phyloP scores from a whole-genome alignment of 2,329 filamentous ascomycete species.

The Helicocarpus griseus region DNA sequence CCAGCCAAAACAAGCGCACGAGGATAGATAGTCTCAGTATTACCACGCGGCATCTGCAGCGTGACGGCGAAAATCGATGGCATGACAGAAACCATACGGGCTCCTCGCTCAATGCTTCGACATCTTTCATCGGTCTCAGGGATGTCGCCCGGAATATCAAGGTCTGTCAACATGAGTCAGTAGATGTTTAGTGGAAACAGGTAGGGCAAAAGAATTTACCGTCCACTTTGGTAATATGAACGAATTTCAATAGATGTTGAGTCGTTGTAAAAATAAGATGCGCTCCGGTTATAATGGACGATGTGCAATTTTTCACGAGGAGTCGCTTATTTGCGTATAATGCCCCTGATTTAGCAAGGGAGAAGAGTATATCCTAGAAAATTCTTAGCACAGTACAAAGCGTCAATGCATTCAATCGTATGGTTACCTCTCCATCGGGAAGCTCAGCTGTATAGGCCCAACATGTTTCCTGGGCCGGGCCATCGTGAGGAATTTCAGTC shows the following conservation, averaged over 20 bases:
- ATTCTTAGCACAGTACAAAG: conserved; percentile 11
- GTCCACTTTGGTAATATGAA: conserved; percentile 62
- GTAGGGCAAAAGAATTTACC: conserved; percentile 41
- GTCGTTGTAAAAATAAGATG: conserved; percentile 90
- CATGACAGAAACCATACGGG: conserved; percentile 76
- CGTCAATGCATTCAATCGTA: not conserved
- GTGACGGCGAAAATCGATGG: conserved; percentile 78
- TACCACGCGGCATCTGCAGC: conserved; percentile 91
- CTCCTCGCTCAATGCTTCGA: conserved; percentile 82
- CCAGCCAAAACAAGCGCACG: conserved; percentile 85
- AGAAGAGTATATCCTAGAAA: conserved; percentile 42
- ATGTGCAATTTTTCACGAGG: conserved; percentile 81
- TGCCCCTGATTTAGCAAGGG: conserved; percentile 65
- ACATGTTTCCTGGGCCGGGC: conserved; percentile 26
- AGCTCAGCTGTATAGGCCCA: conserved; percentile 29
- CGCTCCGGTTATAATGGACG: conserved; percentile 68
- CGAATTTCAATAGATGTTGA: conserved; percentile 87
- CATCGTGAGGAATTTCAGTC: conserved; percentile 13
- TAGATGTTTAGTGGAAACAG: not conserved
- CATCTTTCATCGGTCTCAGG: conserved; percentile 89
- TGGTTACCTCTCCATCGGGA: conserved; percentile 31
- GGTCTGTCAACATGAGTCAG: conserved; percentile 43
- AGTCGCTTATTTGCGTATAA: conserved; percentile 68
- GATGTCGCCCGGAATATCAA: conserved; percentile 77
- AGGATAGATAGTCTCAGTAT: conserved; percentile 89